These are phyloP conservation scores for Liquidambar formosana DNA, from an alignment of 164 flowering plant species.

Conservation along the genomic window DNA sequence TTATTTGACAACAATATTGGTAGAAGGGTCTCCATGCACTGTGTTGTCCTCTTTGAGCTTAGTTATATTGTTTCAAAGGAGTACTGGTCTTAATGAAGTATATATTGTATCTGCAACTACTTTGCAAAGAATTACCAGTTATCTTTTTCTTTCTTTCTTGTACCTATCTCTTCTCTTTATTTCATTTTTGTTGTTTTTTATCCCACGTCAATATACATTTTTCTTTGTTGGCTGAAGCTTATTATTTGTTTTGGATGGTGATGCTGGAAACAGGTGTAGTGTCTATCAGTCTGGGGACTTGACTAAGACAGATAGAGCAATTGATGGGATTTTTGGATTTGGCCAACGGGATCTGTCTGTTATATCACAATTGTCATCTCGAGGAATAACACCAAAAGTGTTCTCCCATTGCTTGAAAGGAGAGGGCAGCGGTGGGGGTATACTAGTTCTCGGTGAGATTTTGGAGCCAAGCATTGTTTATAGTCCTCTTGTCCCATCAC, in stretches of 20 bases:
- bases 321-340: slow-evolving; percentile 77
- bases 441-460: slow-evolving; percentile 74
- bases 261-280: slow-evolving; percentile 51
- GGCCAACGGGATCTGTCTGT: slow-evolving; percentile 63
- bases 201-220: background rate
- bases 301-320: slow-evolving; percentile 57
- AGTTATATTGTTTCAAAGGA: background rate
- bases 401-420: slow-evolving; percentile 80
- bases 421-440: slow-evolving; percentile 70
- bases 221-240: background rate
- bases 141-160: background rate
- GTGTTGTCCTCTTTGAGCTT: too few relatives aligned
- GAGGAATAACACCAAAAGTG: slow-evolving; percentile 59
- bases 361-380: slow-evolving; percentile 61
- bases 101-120: too few relatives aligned
- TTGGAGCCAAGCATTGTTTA: slow-evolving; percentile 69
- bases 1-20: too few relatives aligned
- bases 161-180: background rate
- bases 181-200: background rate
- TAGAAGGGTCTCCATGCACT: too few relatives aligned
- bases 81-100: background rate
- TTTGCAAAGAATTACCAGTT: background rate
- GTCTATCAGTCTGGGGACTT: slow-evolving; percentile 63
- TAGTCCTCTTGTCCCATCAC: slow-evolving; percentile 67
- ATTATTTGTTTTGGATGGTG: slow-evolving; percentile 6